These are phyloP conservation scores for Sphaerobolus stellatus DNA, from an alignment of 1,284 basidiomycete species.

Conservation along the genomic window DNA sequence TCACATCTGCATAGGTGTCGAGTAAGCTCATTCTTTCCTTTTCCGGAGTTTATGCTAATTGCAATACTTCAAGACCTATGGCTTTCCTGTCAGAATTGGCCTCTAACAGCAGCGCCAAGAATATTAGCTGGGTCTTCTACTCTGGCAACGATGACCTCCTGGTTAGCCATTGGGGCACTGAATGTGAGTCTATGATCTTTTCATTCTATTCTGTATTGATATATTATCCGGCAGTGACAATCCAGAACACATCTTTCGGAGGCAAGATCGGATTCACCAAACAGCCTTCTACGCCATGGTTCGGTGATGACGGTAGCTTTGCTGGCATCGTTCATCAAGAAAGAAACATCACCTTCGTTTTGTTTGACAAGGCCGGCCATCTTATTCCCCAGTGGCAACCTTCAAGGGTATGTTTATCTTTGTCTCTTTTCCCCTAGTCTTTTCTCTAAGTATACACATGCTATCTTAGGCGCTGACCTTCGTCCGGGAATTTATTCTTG, in stretches of 20 bases:
- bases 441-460: too few relatives aligned
- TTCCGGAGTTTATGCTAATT: background rate
- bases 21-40: background rate
- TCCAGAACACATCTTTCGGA: conserved; percentile 29
- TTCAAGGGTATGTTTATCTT: conserved; percentile 16
- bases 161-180: conserved; percentile 11
- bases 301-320: conserved; percentile 25
- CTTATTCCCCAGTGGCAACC: conserved; percentile 29
- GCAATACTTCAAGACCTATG: conserved; percentile 2
- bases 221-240: conserved; percentile 6
- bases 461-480: conserved; percentile 55
- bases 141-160: conserved; percentile 8
- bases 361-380: conserved; percentile 30
- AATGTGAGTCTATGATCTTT: conserved; percentile 12
- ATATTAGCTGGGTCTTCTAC: conserved; percentile 6
- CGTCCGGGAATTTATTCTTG: conserved; percentile 58
- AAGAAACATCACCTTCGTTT: conserved; percentile 30
- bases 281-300: conserved; percentile 22
- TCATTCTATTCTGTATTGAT: background rate
- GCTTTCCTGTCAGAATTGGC: conserved; percentile 11
- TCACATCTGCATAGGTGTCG: background rate
- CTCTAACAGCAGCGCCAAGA: background rate
- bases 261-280: conserved; percentile 19
- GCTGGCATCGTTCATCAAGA: conserved; percentile 34
- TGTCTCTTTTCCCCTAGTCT: too few relatives aligned